Percentiles rank a stretch among this genome's conserved stretches.
Conservation (phyloP, 495 filamentous ascomycete genomes). For the Halenospora varia region DNA sequence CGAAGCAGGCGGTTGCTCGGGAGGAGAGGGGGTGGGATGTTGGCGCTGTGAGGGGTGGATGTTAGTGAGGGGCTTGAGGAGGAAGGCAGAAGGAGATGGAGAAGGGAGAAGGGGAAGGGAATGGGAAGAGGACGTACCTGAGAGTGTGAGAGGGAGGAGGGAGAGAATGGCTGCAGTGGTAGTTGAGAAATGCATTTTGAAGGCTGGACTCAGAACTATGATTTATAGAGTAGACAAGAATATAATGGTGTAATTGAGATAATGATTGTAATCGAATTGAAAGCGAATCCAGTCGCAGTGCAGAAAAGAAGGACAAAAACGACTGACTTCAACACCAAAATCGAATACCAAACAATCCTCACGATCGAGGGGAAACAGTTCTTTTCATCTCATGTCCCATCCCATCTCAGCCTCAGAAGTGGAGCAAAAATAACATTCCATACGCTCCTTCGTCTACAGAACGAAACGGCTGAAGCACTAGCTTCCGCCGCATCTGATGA, state of each 20-base stretch:
- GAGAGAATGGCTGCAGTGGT: not conserved
- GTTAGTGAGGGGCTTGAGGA: not conserved
- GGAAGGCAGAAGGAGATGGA: not conserved
- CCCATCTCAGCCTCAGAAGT: not conserved
- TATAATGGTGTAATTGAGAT: not conserved
- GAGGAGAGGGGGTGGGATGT: too few relatives aligned
- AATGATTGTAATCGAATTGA: not conserved
- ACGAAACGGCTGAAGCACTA: not conserved
- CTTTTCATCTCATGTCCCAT: not conserved
- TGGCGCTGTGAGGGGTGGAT: not conserved
- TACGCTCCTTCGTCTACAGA: not conserved
- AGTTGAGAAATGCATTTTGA: not conserved
- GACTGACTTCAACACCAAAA: not conserved
- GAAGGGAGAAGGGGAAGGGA: too few relatives aligned
- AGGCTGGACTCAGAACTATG: too few relatives aligned
- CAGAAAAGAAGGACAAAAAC: not conserved
- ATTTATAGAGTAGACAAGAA: not conserved
- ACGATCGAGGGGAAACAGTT: not conserved
- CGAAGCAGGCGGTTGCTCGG: constrained; percentile 34
- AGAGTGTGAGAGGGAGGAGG: not conserved
- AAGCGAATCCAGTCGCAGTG: not conserved
- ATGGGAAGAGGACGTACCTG: not conserved
- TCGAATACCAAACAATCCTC: not conserved
- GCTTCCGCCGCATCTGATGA: too few relatives aligned
- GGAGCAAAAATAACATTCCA: not conserved